Base-by-base conservation (phyloP, 331 rosid genomes). In the Arachis monticola region DNA sequence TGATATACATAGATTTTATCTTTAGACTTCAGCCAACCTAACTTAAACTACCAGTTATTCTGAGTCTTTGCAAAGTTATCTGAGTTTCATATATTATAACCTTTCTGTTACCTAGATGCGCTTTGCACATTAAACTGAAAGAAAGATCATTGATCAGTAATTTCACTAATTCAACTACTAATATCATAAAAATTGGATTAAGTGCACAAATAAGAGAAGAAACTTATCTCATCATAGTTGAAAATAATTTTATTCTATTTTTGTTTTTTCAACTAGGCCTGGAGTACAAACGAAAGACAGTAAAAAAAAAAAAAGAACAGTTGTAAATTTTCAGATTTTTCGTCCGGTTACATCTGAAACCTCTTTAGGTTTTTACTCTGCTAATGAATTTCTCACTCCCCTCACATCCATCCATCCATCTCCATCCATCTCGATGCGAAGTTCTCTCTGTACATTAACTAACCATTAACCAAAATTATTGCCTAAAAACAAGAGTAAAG, bases 401-500 rank as follows among this genome's bases (percentile, higher is more conserved):
- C 56, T 50, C 63, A 11, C 30, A 5, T 30, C 42, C 73, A 27
- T 27, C 17, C 73, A 12, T 11, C 14, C 13, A 44, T 1, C 67
- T 17, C 55, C 10, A 70, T 17, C 50, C 47, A 45, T 44, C 17
- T 69, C 80, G 64, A 45, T 40, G 17, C 70, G 11, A 69, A 79
- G 60, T 75, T 30, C 79, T 57, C 68, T 42, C 85, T 91, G 88
- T 89, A 91, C 97, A 91, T 63, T 70, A 77, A 73, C 87, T 70
- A 77, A 73, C 87, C 97, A 91, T 63, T 73, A 77, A 73, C 87
- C 90, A 86, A 80, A 79, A 84, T 87, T 89, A 85, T 89, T 88
- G 13, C 80, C 87, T 62, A 10, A 35, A 76, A 82, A 52, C 7
- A 56, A 31, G 46, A n/a, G 1, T n/a, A n/a, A 53, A 53, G n/a